Evolutionary conservation across 2,329 filamentous ascomycete genomes (phyloP).

Genomic region (Cladophialophora psammophila): DNA sequence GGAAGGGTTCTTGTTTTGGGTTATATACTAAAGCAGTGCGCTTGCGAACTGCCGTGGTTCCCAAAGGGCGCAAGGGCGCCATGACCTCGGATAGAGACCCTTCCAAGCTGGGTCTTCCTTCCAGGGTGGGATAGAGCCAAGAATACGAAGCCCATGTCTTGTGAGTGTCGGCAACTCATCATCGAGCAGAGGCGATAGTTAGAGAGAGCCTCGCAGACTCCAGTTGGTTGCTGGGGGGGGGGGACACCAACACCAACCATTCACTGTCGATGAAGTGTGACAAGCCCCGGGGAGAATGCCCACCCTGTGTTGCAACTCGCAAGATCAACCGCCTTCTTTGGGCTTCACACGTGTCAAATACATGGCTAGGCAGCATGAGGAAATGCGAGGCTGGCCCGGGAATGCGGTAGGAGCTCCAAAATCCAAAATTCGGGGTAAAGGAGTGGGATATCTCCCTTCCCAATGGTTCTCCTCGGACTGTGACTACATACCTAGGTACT

Average conservation of each 20-base stretch:
- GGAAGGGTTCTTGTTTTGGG: neutral
- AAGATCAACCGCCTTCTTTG: conserved; percentile 7
- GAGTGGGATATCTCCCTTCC: neutral
- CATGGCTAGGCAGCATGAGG: neutral
- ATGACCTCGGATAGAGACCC: neutral
- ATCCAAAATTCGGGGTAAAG: neutral
- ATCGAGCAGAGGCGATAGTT: neutral
- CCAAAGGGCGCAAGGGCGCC: neutral
- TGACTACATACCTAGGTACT: too few species aligned
- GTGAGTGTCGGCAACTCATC: neutral
- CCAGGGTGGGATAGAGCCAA: neutral
- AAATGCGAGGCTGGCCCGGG: neutral
- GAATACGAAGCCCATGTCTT: neutral
- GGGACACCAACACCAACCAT: neutral
- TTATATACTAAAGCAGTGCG: neutral
- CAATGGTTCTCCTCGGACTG: too few species aligned
- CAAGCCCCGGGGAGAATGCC: conserved; percentile 16
- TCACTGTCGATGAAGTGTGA: neutral
- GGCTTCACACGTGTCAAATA: conserved; percentile 12
- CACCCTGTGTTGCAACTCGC: neutral
- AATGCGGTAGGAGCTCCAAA: neutral
- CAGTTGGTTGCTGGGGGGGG: neutral
- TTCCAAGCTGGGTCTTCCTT: neutral
- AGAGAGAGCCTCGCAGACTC: neutral
- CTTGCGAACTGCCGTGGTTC: neutral